phyloP scores from a whole-genome alignment of 2,329 filamentous ascomycete genomes.

The Calonectria leucothoes region DNA sequence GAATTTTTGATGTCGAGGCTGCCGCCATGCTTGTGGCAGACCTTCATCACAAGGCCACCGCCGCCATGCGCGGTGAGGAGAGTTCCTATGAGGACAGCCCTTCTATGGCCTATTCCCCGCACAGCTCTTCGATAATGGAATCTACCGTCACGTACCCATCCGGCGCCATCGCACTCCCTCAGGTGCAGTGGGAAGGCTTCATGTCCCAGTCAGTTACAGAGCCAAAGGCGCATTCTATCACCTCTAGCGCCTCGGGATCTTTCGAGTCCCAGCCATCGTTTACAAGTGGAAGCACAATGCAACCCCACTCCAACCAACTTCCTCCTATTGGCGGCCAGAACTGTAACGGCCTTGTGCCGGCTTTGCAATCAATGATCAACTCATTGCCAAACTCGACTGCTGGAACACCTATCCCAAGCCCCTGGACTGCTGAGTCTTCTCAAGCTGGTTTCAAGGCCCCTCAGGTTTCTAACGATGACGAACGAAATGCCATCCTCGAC shows the following conservation, averaged over 20 bases:
- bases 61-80: constrained; percentile 70
- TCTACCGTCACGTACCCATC: constrained; percentile 81
- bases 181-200: constrained; percentile 93
- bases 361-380: constrained; percentile 78
- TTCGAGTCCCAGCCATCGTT: constrained; percentile 77
- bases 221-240: constrained; percentile 80
- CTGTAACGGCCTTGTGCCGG: constrained; percentile 70
- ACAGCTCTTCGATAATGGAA: constrained; percentile 79
- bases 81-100: constrained; percentile 67
- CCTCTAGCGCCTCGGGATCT: constrained; percentile 72
- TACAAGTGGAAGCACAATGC: constrained; percentile 66
- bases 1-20: constrained; percentile 94
- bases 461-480: constrained; percentile 85
- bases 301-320: constrained; percentile 71
- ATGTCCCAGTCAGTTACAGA: constrained; percentile 77
- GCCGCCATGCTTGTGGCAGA: constrained; percentile 99
- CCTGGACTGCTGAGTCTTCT: constrained; percentile 74
- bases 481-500: constrained; percentile 85
- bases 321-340: constrained; percentile 76
- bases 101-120: constrained; percentile 79
- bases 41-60: constrained; percentile 93
- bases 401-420: constrained; percentile 79
- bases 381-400: constrained; percentile 76
- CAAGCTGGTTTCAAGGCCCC: constrained; percentile 78
- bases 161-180: constrained; percentile 83